A percentile compares a stretch with the other conserved stretches of the same genome.
Evolutionary conservation across 129 eudicot genomes (phyloP).

Genomic region (Cynara cardunculus): DNA sequence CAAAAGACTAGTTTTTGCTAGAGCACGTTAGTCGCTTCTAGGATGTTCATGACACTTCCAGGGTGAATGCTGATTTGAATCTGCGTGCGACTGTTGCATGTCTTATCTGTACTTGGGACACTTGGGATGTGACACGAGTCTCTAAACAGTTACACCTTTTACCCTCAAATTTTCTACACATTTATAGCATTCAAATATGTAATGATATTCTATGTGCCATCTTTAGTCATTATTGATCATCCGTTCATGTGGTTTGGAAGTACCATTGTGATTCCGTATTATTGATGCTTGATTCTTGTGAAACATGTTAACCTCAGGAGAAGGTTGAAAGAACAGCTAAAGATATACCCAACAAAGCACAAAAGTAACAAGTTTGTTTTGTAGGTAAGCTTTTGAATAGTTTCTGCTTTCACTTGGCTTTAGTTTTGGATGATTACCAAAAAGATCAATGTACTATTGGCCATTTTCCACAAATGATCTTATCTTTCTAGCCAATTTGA

Average conservation of each 20-base stretch:
- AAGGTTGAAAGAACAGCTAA: conserved; percentile 35
- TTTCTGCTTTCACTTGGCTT: conserved; percentile 10
- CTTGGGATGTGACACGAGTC: too few species aligned
- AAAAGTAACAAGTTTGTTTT: conserved; percentile 30
- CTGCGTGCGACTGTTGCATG: too few species aligned
- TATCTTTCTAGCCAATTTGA: neutral
- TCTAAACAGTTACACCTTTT: too few species aligned
- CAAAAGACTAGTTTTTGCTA: too few species aligned
- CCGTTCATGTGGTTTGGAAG: neutral
- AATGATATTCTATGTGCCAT: neutral
- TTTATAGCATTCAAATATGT: neutral
- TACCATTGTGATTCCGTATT: neutral
- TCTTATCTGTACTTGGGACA: too few species aligned
- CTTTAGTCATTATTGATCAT: neutral
- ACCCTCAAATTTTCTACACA: too few species aligned
- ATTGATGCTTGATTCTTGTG: conserved; percentile 13
- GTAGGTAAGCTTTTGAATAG: conserved; percentile 30
- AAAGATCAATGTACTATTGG: neutral
- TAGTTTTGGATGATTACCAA: conserved; percentile 7
- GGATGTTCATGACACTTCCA: too few species aligned
- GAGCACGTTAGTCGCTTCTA: too few species aligned
- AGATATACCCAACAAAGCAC: conserved; percentile 31
- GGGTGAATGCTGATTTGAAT: too few species aligned
- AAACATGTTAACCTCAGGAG: conserved; percentile 30
- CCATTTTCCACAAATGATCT: conserved; percentile 1